Evolutionary conservation across 2,329 filamentous ascomycete species (phyloP).

Genomic region (Botrytis cinerea): DNA sequence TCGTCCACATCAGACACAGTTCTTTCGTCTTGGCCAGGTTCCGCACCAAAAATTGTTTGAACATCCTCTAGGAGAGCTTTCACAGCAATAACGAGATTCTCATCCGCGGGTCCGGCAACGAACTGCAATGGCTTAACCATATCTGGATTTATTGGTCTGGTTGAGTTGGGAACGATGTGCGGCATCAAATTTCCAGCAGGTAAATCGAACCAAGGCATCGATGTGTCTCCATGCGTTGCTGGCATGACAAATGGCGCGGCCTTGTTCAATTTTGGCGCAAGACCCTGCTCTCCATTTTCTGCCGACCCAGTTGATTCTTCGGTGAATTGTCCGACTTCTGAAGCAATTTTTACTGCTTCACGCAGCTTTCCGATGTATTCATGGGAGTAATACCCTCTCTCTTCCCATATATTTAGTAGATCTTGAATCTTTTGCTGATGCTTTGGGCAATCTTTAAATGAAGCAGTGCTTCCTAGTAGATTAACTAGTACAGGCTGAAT

Average conservation of each 20-base stretch:
- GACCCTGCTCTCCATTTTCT: constrained; percentile 35
- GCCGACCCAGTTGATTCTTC: constrained; percentile 28
- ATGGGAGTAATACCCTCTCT: constrained; percentile 60
- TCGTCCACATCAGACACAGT: constrained; percentile 67
- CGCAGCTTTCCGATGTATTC: constrained; percentile 60
- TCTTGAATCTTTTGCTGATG: constrained; percentile 64
- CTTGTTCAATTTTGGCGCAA: constrained; percentile 54
- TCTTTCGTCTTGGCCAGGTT: constrained; percentile 51
- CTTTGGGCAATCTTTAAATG: constrained; percentile 62
- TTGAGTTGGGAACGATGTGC: constrained; percentile 74
- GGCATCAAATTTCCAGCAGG: constrained; percentile 81
- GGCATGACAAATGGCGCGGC: constrained; percentile 72
- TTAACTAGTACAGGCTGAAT: constrained; percentile 61
- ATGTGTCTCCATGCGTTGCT: constrained; percentile 72
- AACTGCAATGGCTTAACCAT: constrained; percentile 73
- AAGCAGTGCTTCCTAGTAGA: constrained; percentile 60
- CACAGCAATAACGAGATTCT: constrained; percentile 66
- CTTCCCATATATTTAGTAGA: constrained; percentile 71
- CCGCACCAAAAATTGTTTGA: constrained; percentile 64
- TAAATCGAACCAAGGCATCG: constrained; percentile 76
- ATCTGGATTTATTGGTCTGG: constrained; percentile 69
- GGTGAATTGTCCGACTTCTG: constrained; percentile 37
- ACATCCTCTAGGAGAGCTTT: constrained; percentile 69
- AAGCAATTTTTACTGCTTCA: constrained; percentile 53
- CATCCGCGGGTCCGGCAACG: constrained; percentile 65